Base-by-base conservation (phyloP, 495 filamentous ascomycete species). In the Cercophora samala region DNA sequence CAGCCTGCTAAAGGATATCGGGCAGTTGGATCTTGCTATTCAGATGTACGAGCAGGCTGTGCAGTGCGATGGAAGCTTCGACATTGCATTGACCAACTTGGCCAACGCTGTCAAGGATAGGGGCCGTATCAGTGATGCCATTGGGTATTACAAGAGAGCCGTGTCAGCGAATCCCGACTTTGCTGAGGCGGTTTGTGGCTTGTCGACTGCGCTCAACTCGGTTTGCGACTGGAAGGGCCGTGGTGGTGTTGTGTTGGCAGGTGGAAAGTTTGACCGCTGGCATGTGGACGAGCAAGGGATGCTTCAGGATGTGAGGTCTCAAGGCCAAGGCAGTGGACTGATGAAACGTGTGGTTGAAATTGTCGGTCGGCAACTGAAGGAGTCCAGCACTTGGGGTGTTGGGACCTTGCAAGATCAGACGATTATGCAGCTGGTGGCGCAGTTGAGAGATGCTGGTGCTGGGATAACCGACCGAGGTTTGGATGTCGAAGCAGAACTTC, bases 21-120 rank as follows among this genome's bases (percentile, higher is more conserved):
- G 96, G 0, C 95, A 98, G 70, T 85, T 98, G 11, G 85, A 89
- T 53, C 87, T 92, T 58, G 96, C 95, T 9, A 97, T 99, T 68
- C 88, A 89, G 64, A 99, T 98, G 95, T 99, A 99, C 70, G 93
- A 98, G 78, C 88, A 92, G 69, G 95, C 95, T 8, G 95, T 99
- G 51, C 83, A 85, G 1, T 98, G 93, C 75, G 95, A 99, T 75
- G 85, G 86, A 17, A 91, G 89, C 37, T 99, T 99, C 72, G 95
- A 99, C 70, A 98, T 99, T 71, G 95, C 96, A 4, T 82, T 99
- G 59, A 96, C 95, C 37, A 99, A 99, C 74, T 82, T 99, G 62
- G 95, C 95, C 26, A 99, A 99, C 78, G 95, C 95, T 0, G 95
- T 99, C 59, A 99, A 98, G 78, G 95, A 99, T 76, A 91, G 96